Conservation (phyloP, 2,329 filamentous ascomycete species). For the Neofusicoccum kwambonambiense region DNA sequence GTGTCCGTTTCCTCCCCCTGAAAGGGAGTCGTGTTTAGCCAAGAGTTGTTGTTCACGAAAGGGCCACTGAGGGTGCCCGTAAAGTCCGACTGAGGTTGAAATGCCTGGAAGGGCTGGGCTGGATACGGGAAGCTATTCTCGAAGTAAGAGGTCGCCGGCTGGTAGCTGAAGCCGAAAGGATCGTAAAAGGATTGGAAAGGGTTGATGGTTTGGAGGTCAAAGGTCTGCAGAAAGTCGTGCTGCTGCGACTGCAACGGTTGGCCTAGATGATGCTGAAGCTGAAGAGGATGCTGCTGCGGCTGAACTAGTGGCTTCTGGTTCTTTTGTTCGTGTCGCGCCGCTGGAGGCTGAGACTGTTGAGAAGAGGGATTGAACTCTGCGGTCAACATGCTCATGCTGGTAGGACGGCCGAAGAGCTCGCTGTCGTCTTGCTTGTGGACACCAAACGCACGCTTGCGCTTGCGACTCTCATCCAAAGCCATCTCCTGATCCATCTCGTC, state of each 20-base stretch:
- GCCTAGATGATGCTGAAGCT: background rate
- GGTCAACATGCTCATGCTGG: conserved; percentile 34
- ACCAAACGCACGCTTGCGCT: conserved; percentile 39
- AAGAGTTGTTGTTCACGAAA: background rate
- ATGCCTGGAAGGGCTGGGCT: background rate
- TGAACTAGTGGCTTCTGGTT: background rate
- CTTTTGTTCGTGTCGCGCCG: too few species aligned
- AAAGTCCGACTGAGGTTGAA: background rate
- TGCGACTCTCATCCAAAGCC: conserved; percentile 31
- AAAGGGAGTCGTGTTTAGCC: background rate
- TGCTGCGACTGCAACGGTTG: background rate
- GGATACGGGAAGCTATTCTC: background rate
- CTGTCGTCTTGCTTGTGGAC: conserved; percentile 43
- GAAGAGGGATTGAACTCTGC: conserved; percentile 26
- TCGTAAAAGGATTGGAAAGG: background rate
- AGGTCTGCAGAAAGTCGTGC: background rate
- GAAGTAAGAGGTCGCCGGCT: background rate
- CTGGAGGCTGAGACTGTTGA: background rate
- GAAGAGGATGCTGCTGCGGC: background rate
- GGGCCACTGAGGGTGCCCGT: background rate
- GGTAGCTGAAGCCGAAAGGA: background rate
- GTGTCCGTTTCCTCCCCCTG: background rate
- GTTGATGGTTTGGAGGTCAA: background rate
- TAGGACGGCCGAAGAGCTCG: conserved; percentile 32
- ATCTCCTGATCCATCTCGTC: conserved; percentile 32